Percentiles rank a stretch among this genome's conserved stretches.
These are phyloP conservation scores for Cyberlindnera xishuangbannaensis DNA, from an alignment of 805 yeast genomes.

Conservation along the genomic window DNA sequence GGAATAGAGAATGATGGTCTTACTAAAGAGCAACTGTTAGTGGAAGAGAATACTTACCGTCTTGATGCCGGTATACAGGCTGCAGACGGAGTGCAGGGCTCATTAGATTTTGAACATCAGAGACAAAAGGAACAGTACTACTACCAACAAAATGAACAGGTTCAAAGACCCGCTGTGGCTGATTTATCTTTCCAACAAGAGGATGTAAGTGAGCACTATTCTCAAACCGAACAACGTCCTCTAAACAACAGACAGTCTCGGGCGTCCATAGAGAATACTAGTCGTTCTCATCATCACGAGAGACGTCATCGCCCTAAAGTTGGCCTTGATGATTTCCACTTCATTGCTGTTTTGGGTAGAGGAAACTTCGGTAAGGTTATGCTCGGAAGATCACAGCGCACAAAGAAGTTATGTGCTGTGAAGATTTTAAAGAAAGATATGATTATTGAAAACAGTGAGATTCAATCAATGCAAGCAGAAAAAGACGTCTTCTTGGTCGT, in stretches of 20 bases:
- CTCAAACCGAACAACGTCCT: conserved; percentile 10
- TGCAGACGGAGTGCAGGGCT: neutral
- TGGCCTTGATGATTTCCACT: conserved; percentile 92
- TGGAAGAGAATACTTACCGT: neutral
- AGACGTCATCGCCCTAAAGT: conserved; percentile 56
- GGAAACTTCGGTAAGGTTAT: conserved; percentile 99
- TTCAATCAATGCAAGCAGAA: conserved; percentile 90
- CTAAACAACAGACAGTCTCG: conserved; percentile 9
- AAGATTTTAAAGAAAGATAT: conserved; percentile 95
- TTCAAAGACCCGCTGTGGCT: neutral
- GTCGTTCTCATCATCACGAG: conserved; percentile 14
- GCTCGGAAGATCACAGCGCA: conserved; percentile 89
- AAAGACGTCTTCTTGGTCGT: conserved; percentile 84
- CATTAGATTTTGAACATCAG: conserved; percentile 1
- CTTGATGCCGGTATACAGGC: neutral
- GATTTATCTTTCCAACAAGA: conserved; percentile 5
- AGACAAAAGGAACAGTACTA: conserved; percentile 1
- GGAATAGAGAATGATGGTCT: neutral
- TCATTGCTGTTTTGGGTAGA: conserved; percentile 91
- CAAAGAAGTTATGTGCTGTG: conserved; percentile 82
- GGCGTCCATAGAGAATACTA: neutral
- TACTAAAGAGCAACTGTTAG: neutral
- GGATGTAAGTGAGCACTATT: conserved; percentile 4
- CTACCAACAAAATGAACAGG: neutral
- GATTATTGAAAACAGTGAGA: conserved; percentile 92